A percentile compares a stretch with the other conserved stretches of the same genome.
These are phyloP conservation scores for Bretschneidera sinensis DNA, from an alignment of 345 rosid genomes.

Conservation along the genomic window DNA sequence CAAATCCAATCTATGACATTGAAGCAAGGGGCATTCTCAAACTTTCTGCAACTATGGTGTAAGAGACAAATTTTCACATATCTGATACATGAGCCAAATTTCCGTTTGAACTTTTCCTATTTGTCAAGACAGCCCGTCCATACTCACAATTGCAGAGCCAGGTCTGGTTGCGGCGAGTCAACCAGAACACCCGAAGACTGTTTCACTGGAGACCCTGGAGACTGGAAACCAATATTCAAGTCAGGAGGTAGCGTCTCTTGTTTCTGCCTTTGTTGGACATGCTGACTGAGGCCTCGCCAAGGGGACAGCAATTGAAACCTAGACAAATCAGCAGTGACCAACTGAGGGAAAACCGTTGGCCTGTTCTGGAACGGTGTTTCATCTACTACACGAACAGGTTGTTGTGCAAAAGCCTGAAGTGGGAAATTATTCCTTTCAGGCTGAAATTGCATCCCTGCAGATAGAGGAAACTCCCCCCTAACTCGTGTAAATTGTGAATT, in stretches of 20 bases:
- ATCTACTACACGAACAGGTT: slow-evolving; percentile 30
- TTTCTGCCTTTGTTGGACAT: slow-evolving; percentile 49
- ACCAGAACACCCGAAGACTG: slow-evolving; percentile 66
- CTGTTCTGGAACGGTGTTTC: slow-evolving; percentile 45
- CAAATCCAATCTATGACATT: background rate
- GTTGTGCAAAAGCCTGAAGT: slow-evolving; percentile 50
- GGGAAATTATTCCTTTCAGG: slow-evolving; percentile 49
- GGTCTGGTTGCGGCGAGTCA: slow-evolving; percentile 93
- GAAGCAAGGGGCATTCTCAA: slow-evolving; percentile 6
- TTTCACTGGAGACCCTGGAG: slow-evolving; percentile 80
- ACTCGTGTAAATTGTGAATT: slow-evolving; percentile 39
- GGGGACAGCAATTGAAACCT: slow-evolving; percentile 58
- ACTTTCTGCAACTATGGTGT: background rate
- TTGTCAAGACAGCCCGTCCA: slow-evolving; percentile 3
- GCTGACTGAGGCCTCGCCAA: slow-evolving; percentile 56
- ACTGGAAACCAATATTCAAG: slow-evolving; percentile 79
- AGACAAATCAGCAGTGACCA: slow-evolving; percentile 47
- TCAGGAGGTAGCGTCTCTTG: slow-evolving; percentile 81
- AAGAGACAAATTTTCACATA: background rate
- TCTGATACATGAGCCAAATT: slow-evolving; percentile 5
- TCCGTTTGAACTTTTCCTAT: slow-evolving; percentile 3
- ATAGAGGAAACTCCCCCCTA: slow-evolving; percentile 43
- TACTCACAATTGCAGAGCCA: slow-evolving; percentile 78
- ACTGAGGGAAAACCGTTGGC: slow-evolving; percentile 50
- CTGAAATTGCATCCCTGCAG: slow-evolving; percentile 47